Evolutionary conservation across 805 yeast species (phyloP), one percentile per base, ranked within the genome.

Genomic region (Monosporozyma aerobia): DNA sequence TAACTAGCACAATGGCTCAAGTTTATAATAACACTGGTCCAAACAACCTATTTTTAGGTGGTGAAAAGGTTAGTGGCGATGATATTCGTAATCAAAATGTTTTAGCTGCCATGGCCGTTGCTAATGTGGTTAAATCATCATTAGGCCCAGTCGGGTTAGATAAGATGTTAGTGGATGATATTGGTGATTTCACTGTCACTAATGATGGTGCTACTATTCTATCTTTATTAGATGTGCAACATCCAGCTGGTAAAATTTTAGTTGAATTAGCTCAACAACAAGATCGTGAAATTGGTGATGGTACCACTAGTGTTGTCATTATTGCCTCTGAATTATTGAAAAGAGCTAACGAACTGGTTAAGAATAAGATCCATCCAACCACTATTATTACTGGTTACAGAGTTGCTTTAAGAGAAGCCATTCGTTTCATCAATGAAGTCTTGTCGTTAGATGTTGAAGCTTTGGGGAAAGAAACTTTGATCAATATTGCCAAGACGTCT

Each of bases 251-350:
- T 16, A 92, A 90, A 73, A 94, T 94, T 62, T 75, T 94, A 54
- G 99, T 94, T 49, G 98, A 94, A 66, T 78, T 94, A 65, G 99
- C 99, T 2, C 97, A 94, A 70, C 98, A 94, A 70, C 99, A 94
- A 74, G 99, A 94, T 70, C 81, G 96, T 63, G 99, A 94, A 72
- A 97, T 94, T 51, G 99, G 97, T 56, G 98, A 90, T 66, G 98
- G 98, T 61, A 90, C 99, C 45, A 94, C 99, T 0, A 87, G 96
- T 14, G 99, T 94, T 49, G 99, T 94, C 43, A 90, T 94, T 56
- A 84, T 95, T 67, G 98, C 99, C 25, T 79, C 95, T 37, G 99
- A 94, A 72, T 74, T 94, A 53, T 76, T 94, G 64, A 87, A 87
- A 63, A 80, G 96, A 58, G 99, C 99, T 43, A 89, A 90, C 70